phyloP scores from a whole-genome alignment of 306 rosid genomes.

The Citrullus colocynthis region DNA sequence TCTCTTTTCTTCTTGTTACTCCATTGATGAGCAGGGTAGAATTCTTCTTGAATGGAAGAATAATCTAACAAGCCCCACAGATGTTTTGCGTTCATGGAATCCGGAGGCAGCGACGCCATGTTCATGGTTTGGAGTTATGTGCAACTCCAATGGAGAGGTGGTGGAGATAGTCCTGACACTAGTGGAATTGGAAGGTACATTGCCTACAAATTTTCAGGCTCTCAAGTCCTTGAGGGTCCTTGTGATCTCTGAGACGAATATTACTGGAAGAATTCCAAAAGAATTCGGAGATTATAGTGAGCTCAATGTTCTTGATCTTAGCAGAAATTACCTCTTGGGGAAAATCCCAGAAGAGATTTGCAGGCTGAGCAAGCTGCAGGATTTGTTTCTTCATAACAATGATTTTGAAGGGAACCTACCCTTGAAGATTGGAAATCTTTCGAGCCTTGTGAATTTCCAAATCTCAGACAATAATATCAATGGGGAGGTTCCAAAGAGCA shows the following conservation, averaged over 20 bases:
- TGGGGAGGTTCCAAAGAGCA: constrained; percentile 58
- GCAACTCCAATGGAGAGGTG: constrained; percentile 48
- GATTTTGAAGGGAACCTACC: constrained; percentile 60
- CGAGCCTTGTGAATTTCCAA: constrained; percentile 45
- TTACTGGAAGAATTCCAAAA: constrained; percentile 53
- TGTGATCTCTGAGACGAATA: constrained; percentile 41
- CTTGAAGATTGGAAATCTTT: constrained; percentile 39
- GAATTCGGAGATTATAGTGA: constrained; percentile 46
- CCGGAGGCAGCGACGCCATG: constrained; percentile 45
- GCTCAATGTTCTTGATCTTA: constrained; percentile 43
- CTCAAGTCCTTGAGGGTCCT: constrained; percentile 43
- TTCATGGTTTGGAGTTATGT: constrained; percentile 67
- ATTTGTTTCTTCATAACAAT: constrained; percentile 36
- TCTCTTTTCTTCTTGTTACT: constrained; percentile 38
- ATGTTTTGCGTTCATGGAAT: constrained; percentile 53
- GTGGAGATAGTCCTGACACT: constrained; percentile 39
- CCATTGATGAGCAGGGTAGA: constrained; percentile 70
- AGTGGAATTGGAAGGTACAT: constrained; percentile 53
- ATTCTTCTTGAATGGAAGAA: constrained; percentile 71
- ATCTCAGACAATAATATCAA: constrained; percentile 56
- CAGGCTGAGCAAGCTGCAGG: constrained; percentile 44
- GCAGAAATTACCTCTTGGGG: constrained; percentile 50
- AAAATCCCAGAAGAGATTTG: constrained; percentile 62
- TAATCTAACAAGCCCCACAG: constrained; percentile 31
- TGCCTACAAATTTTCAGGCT: constrained; percentile 63